Base-by-base conservation (phyloP, 2,329 filamentous ascomycete species). In the Penicillium hesseltinei region DNA sequence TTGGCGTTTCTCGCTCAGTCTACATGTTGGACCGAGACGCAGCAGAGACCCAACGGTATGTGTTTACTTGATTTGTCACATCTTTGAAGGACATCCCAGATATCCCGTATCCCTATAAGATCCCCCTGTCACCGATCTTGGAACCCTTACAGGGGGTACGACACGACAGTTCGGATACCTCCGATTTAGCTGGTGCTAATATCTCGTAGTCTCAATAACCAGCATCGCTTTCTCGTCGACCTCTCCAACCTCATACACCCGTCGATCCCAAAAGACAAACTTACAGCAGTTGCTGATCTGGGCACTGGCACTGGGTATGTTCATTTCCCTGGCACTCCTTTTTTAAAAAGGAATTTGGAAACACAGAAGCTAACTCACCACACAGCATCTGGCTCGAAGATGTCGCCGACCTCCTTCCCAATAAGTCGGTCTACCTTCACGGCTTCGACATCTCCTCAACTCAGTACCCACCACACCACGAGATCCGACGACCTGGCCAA, bases 381-480 rank as follows among this genome's bases (percentile, higher is more conserved):
- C 11, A 2, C 45, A 70, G 67, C 7, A 54, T 71, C 40, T 72
- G 69, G 69, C 63, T 72, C 7, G 53, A 49, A 19, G 62, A 63
- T 29, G 40, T 64, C 29, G 58, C 55, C 38, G 48, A 45, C n/a
- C 33, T 19, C 19, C 43, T 45, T 10, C 56, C 51, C 17, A 56
- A 54, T 15, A 38, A 58, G 11, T 52, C 39, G 11, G 57, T 54
- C 45, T 62, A 62, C 27, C 62, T 66, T 13, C 66, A 70, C 19
- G 69, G 68, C 35, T 72, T 73, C 51, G 71, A 72, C 47, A 69
- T 73, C 36, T 73, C 71, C 13, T 33, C 60, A 3, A 58, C 59
- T 5, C 72, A 73, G 27, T 72, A 66, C 50, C 66, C 67, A 23
- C 45, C 57, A 0, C 43, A 21, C 5, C 39, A 56, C 33, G 53